phyloP scores from a whole-genome alignment of 2,329 filamentous ascomycete genomes.

The Claviceps sp. region DNA sequence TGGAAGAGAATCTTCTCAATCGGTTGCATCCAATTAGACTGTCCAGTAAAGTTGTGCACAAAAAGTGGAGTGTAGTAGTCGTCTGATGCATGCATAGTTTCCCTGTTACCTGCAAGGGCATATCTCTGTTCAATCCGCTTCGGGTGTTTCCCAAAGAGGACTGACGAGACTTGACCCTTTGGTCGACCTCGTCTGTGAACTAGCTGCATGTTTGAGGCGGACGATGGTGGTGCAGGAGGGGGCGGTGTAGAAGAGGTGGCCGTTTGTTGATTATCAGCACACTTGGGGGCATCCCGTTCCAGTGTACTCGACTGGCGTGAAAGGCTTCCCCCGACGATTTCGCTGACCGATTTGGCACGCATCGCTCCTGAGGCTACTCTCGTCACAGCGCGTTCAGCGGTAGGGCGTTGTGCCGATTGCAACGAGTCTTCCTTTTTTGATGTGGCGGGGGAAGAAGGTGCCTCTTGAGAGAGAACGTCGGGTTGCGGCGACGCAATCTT shows the following conservation, averaged over 20 bases:
- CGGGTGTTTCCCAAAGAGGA: conserved; percentile 61
- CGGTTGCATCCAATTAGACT: conserved; percentile 46
- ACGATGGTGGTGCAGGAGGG: conserved; percentile 21
- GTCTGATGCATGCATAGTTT: conserved; percentile 34
- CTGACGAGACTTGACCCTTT: conserved; percentile 57
- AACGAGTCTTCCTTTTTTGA: background rate
- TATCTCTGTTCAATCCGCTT: conserved; percentile 35
- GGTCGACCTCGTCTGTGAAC: conserved; percentile 40
- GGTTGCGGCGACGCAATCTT: conserved; percentile 1
- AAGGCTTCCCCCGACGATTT: conserved; percentile 50
- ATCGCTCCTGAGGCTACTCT: conserved; percentile 57
- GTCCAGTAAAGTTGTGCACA: conserved; percentile 41
- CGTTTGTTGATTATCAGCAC: conserved; percentile 22
- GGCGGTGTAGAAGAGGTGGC: conserved; percentile 27
- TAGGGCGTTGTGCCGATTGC: conserved; percentile 10
- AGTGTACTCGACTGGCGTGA: conserved; percentile 22
- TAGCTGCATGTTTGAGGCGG: conserved; percentile 18
- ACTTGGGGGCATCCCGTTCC: conserved; percentile 21
- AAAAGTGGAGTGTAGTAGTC: conserved; percentile 54
- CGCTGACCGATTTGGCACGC: conserved; percentile 58
- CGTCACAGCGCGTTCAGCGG: conserved; percentile 46
- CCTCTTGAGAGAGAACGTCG: conserved; percentile 1
- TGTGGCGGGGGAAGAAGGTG: conserved; percentile 7
- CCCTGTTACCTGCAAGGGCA: conserved; percentile 26
- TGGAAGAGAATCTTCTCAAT: conserved; percentile 62